A percentile compares a stretch with the other conserved stretches of the same genome.
phyloP scores from a whole-genome alignment of 2,329 filamentous ascomycete genomes.

The Didymella keratinophila region DNA sequence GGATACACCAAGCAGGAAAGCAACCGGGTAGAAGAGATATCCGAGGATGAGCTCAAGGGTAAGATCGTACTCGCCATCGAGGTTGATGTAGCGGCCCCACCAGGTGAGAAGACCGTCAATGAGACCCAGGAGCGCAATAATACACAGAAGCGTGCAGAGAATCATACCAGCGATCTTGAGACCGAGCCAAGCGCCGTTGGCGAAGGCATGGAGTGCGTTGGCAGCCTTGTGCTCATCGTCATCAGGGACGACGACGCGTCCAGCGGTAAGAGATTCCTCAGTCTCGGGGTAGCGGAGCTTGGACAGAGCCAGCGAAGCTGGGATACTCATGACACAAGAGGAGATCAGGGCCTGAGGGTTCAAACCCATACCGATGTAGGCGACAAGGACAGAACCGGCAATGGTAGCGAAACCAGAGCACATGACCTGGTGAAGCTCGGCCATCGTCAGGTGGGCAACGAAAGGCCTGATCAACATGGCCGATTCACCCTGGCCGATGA shows the following conservation, averaged over 20 bases:
- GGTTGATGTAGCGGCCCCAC: constrained; percentile 82
- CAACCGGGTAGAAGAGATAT: constrained; percentile 79
- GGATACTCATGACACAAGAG: constrained; percentile 95
- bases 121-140: constrained; percentile 78
- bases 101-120: constrained; percentile 80
- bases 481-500: constrained; percentile 93
- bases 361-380: constrained; percentile 83
- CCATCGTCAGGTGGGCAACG: constrained; percentile 81
- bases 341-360: constrained; percentile 87
- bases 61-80: constrained; percentile 70
- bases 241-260: constrained; percentile 80
- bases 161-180: constrained; percentile 90
- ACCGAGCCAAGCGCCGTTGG: constrained; percentile 84
- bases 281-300: constrained; percentile 91
- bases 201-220: constrained; percentile 84
- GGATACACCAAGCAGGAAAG: constrained; percentile 82
- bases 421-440: constrained; percentile 93
- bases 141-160: constrained; percentile 78
- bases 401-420: constrained; percentile 92
- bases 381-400: constrained; percentile 83
- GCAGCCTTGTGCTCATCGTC: constrained; percentile 77
- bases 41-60: constrained; percentile 78
- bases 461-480: constrained; percentile 92
- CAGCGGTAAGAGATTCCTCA: constrained; percentile 84
- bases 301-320: constrained; percentile 85